Percentiles rank a stretch among this genome's conserved stretches.
Conservation (phyloP, 371 early-diverging fungal species). For the Rhizopus arrhizus region DNA sequence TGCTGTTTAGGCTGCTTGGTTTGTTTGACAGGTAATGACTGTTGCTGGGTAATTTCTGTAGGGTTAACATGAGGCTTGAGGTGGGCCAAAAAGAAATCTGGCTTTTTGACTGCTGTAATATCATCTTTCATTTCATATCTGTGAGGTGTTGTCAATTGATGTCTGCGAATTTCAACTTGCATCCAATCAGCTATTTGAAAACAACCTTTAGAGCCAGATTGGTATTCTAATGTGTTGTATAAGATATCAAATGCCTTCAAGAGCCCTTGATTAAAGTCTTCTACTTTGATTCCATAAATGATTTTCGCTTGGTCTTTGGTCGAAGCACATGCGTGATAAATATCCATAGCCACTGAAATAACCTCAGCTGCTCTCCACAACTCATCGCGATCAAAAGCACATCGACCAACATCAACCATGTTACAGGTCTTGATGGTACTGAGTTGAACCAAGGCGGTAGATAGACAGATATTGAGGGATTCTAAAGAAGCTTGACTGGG, state of each 20-base stretch:
- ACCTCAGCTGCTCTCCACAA: conserved; percentile 47
- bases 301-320: conserved; percentile 30
- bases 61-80: conserved; percentile 23
- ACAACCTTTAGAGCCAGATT: conserved; percentile 33
- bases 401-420: conserved; percentile 31
- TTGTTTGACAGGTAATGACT: not conserved
- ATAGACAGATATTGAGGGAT: conserved; percentile 48
- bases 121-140: not conserved
- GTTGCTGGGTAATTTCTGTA: not conserved
- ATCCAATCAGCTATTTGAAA: conserved; percentile 49
- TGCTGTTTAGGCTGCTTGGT: conserved; percentile 8
- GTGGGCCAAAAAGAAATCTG: conserved; percentile 27
- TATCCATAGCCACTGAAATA: conserved; percentile 41
- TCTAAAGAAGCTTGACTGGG: conserved; percentile 39
- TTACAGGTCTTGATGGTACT: conserved; percentile 36
- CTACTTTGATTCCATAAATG: conserved; percentile 22
- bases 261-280: conserved; percentile 37
- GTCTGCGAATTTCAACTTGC: conserved; percentile 44
- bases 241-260: conserved; percentile 32
- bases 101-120: conserved; percentile 6
- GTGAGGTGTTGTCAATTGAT: conserved; percentile 19
- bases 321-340: conserved; percentile 37
- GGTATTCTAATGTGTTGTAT: conserved; percentile 35
- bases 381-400: conserved; percentile 53
- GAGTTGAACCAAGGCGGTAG: conserved; percentile 35